These are phyloP conservation scores for Pelargonium cotyledonis DNA, from an alignment of 441 rosid genomes.

Conservation along the genomic window DNA sequence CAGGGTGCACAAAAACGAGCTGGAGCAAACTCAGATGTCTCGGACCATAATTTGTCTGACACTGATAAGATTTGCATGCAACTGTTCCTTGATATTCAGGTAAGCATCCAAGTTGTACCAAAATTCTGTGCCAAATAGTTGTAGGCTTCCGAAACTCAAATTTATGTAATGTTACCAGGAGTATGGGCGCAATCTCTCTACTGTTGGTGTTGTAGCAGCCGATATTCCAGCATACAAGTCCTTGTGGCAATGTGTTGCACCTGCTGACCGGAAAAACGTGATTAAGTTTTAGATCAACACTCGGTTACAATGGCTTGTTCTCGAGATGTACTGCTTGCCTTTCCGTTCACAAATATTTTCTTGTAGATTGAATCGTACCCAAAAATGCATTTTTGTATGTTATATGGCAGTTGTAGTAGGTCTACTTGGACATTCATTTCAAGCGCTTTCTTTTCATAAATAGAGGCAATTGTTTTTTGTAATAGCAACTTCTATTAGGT, in stretches of 20 bases:
- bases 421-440: background rate
- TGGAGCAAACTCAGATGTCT: slow-evolving; percentile 79
- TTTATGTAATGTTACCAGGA: slow-evolving; percentile 41
- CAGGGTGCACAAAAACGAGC: slow-evolving; percentile 85
- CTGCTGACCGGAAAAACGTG: slow-evolving; percentile 50
- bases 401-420: background rate
- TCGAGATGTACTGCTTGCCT: slow-evolving; percentile 7
- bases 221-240: slow-evolving; percentile 55
- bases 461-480: background rate
- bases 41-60: slow-evolving; percentile 70
- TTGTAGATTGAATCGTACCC: background rate
- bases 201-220: slow-evolving; percentile 68
- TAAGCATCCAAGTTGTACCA: slow-evolving; percentile 12
- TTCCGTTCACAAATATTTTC: background rate
- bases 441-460: background rate
- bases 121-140: background rate
- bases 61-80: slow-evolving; percentile 93
- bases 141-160: background rate
- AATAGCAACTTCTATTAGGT: background rate
- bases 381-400: background rate
- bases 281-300: slow-evolving; percentile 32
- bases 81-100: slow-evolving; percentile 95
- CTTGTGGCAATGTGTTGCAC: slow-evolving; percentile 91
- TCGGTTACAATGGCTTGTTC: slow-evolving; percentile 10
- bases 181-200: slow-evolving; percentile 67